A percentile compares a stretch with the other conserved stretches of the same genome.
phyloP scores from a whole-genome alignment of 2,329 filamentous ascomycete species.

The Exophiala sp. region DNA sequence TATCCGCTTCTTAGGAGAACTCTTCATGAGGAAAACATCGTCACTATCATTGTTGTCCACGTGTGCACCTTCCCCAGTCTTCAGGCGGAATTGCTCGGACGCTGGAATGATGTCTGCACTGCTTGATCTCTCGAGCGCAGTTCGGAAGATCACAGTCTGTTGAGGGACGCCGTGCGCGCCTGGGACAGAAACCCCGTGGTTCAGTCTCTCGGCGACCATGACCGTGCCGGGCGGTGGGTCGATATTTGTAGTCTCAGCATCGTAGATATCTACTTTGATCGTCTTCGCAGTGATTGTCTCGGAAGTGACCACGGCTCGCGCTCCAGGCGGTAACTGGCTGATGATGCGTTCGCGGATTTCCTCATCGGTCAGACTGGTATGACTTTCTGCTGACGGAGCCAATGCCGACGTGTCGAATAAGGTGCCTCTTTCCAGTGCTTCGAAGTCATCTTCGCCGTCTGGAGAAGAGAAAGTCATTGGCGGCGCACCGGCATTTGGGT shows the following conservation, averaged over 20 bases:
- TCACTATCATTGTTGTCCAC: conserved; percentile 31
- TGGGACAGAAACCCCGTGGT: conserved; percentile 50
- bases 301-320: conserved; percentile 42
- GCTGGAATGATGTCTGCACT: conserved; percentile 22
- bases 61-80: conserved; percentile 2
- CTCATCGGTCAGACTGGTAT: conserved; percentile 42
- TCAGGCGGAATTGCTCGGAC: conserved; percentile 20
- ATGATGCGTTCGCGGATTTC: conserved; percentile 48
- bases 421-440: conserved; percentile 38
- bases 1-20: conserved; percentile 14
- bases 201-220: conserved; percentile 44
- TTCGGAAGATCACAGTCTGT: conserved; percentile 46
- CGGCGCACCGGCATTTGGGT: conserved; percentile 43
- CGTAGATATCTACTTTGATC: conserved; percentile 46
- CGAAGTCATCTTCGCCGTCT: conserved; percentile 38
- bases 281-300: conserved; percentile 44
- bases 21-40: conserved; percentile 19
- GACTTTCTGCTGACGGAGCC: conserved; percentile 34
- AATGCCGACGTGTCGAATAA: conserved; percentile 26
- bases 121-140: conserved; percentile 36
- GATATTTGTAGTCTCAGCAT: conserved; percentile 41
- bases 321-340: conserved; percentile 41
- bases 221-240: conserved; percentile 44
- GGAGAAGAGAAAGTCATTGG: conserved; percentile 51
- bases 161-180: conserved; percentile 36